Base-by-base conservation (phyloP, 352 stramenopile genomes). In the Globisporangium solare region DNA sequence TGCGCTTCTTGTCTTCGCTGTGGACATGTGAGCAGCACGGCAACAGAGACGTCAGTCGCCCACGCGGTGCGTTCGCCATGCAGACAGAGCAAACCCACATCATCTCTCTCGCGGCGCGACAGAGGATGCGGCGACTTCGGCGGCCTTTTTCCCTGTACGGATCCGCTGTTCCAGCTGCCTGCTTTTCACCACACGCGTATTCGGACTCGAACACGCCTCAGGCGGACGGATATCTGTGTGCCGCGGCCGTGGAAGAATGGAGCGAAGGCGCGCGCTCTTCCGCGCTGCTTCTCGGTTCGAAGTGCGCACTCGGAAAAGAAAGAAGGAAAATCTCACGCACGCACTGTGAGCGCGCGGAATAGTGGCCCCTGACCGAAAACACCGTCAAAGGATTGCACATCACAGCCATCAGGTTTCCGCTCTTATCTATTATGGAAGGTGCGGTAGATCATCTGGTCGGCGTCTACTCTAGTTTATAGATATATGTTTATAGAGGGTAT, bases 1-100 rank as follows among this genome's bases (percentile, higher is more conserved):
- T 93, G 56, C 83, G 80, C 76, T 92, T 92, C 73, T 88, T 89
- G 71, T 88, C 78, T 58, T 88, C 76, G 24, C 80, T 86, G 58
- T 49, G 14, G 2, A 40, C 7, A 14, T 17, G n/a, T 37, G 13
- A 41, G 40, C 32, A 41, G 59, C 24, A 32, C 2, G 7, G 18
- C 39, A 6, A 43, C 39, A 43, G 39, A 43, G 2, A 15, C 12
- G 12, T 43, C 39, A 43, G 39, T 43, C 39, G 5, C 13, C 17
- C 39, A 43, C 24, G 39, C 10, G 2, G 7, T 10, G 17, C 39
- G 5, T 18, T 43, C n/a, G 3, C 39, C 39, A 35, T 1, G 5
- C 27, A 35, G 27, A 35, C 27, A 35, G 10, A 10, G 27, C 27
- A 35, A 35, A 35, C 27, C 27, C 27, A 35, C 27, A 35, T 35